Evolutionary conservation across 1,284 basidiomycete genomes (phyloP), one percentile per base, ranked within the genome.

Genomic region (Stygiomarasmius scandens): DNA sequence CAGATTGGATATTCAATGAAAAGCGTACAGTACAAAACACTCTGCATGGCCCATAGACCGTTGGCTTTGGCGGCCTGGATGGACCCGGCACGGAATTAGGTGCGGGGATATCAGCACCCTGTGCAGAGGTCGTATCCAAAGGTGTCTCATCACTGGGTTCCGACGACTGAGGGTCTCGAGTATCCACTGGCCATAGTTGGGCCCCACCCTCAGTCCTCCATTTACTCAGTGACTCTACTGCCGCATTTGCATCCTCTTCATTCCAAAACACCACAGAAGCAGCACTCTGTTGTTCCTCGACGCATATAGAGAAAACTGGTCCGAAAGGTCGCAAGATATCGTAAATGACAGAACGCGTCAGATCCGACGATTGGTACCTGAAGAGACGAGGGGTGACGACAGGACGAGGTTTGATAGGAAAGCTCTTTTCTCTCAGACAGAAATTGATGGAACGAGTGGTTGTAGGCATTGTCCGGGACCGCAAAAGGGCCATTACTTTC

Each of bases 191-290:
- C 32, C 32, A 34, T 34, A 34, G 32, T 34, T 34, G 8, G 8
- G 32, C 32, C 32, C 32, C 32, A 34, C 32, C 32, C 8, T 8
- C 32, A 8, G 8, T 34, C 14, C 14, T 34, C 8, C 8, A 34
- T 14, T 34, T 8, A 14, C 14, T 14, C 32, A 34, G 14, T 8
- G 32, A 34, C 14, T 8, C 14, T 8, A 34, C 63, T n/a, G 65
- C 67, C 2, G 52, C 49, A 34, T 36, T 23, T 5, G 65, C 61
- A 4, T 67, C 55, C 4, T 60, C 57, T 44, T 67, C 64, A 2
- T 51, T 58, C 63, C 63, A 67, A 49, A 67, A 69, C 22, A 64
- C 61, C 22, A 69, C 63, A 8, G 64, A 45, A 8, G 14, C 32
- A 10, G 54, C 63, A n/a, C 65, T 65, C 14, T 61, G 34, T n/a